Base-by-base conservation (phyloP, 208 protist genomes). In the Trypanosoma cruzi region DNA sequence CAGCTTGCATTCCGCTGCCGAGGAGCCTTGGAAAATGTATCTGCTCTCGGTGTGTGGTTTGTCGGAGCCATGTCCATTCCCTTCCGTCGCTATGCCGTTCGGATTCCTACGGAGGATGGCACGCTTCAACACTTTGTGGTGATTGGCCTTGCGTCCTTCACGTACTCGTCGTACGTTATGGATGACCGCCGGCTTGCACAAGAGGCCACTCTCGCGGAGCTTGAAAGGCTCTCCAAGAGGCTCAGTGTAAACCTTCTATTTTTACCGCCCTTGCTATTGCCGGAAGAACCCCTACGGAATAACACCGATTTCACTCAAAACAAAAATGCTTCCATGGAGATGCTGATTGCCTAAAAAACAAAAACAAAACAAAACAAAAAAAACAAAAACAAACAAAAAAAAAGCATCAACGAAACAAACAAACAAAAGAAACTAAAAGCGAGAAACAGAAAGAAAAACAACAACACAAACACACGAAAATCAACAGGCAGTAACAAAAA, bases 141-240 rank as follows among this genome's bases (percentile, higher is more conserved):
- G 0, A 79, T 94, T 24, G 88, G 88, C 14, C 64, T 90, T 6
- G 64, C 82, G 13, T 83, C 74, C 53, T 94, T 94, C 58, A 55
- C 81, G 6, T 92, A 91, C 79, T 91, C 88, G n/a, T 84, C 79
- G 4, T 92, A 92, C 62, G 77, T 94, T 28, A 88, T 90, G 82
- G 79, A 92, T 37, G 48, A 79, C 8, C 75, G 88, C 26, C 56
- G 68, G 18, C 60, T 77, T 18, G 49, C 85, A 16, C 88, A 94
- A 71, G 68, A 80, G 34, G 68, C 44, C 14, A 77, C 70, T 16
- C 75, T 94, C 0, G 67, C 61, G 6, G 78, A 81, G 40, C 75
- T 94, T 7, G 58, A 67, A 8, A 10, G 73, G 44, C 75, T 91
- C 29, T 75, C 84, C 44, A 79, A 84, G 62, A 46, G 84, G 58